Conservation (phyloP, 1,139 yeast species). For the Fermentozyma sake region DNA sequence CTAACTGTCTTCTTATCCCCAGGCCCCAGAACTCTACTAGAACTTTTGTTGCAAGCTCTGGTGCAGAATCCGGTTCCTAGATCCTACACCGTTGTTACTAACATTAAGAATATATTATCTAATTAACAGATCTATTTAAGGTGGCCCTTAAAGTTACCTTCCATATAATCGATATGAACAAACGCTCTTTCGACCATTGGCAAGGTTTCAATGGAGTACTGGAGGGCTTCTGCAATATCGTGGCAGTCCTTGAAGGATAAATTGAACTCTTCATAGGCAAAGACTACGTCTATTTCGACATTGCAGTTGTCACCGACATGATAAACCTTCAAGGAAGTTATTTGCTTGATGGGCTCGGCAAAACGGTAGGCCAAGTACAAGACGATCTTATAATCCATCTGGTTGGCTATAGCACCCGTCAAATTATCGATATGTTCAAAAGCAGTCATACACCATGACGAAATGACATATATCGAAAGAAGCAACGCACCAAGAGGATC, state of each 20-base stretch:
- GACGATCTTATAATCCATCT: conserved; percentile 60
- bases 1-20: too few relatives aligned
- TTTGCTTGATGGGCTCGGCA: conserved; percentile 60
- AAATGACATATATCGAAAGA: conserved; percentile 58
- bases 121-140: too few relatives aligned
- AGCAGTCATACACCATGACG: conserved; percentile 62
- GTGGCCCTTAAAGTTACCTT: conserved; percentile 50
- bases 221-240: conserved; percentile 77
- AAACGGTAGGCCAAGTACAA: conserved; percentile 65
- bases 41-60: too few relatives aligned
- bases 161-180: conserved; percentile 74
- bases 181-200: conserved; percentile 78
- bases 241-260: conserved; percentile 64
- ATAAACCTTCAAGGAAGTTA: conserved; percentile 67
- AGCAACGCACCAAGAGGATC: conserved; percentile 71
- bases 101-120: too few relatives aligned
- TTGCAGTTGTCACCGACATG: conserved; percentile 76
- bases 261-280: conserved; percentile 41
- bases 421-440: conserved; percentile 69
- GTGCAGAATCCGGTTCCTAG: too few relatives aligned
- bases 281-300: conserved; percentile 72
- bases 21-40: too few relatives aligned
- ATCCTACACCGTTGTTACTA: too few relatives aligned
- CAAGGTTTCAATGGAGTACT: conserved; percentile 72
- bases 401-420: conserved; percentile 69